Conservation (phyloP, 495 filamentous ascomycete species). For the Thermothielavioides terrestris region DNA sequence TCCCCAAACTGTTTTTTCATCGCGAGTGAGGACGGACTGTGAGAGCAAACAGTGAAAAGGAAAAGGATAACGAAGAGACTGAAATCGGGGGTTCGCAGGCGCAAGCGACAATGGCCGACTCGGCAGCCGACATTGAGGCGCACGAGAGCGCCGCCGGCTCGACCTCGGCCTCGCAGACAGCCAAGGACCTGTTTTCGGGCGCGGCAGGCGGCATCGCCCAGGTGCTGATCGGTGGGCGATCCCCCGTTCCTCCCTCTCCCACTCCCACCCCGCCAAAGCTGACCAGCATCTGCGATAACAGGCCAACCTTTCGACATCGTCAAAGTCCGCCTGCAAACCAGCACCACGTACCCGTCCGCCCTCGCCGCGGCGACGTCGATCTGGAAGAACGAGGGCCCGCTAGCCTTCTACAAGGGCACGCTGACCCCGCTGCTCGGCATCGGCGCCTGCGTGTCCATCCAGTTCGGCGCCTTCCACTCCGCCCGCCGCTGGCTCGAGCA, state of each 20-base stretch:
- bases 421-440: conserved; percentile 94
- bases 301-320: conserved; percentile 98
- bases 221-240: conserved; percentile 70
- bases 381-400: conserved; percentile 74
- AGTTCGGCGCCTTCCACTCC: conserved; percentile 95
- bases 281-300: conserved; percentile 28
- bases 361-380: conserved; percentile 73
- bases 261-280: too few species aligned
- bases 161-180: conserved; percentile 40
- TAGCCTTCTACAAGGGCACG: conserved; percentile 97
- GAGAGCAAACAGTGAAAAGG: too few species aligned
- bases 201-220: conserved; percentile 90
- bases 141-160: conserved; percentile 18
- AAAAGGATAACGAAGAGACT: too few species aligned
- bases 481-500: conserved; percentile 79
- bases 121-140: conserved; percentile 31
- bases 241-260: background rate
- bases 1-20: too few species aligned
- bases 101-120: conserved; percentile 34
- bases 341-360: conserved; percentile 67
- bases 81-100: too few species aligned
- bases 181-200: conserved; percentile 88
- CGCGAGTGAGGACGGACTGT: too few species aligned
- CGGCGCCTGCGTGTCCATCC: conserved; percentile 92
- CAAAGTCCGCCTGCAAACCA: conserved; percentile 94